Conservation (phyloP, 2,329 filamentous ascomycete genomes). For the Colletotrichum cuscutae region DNA sequence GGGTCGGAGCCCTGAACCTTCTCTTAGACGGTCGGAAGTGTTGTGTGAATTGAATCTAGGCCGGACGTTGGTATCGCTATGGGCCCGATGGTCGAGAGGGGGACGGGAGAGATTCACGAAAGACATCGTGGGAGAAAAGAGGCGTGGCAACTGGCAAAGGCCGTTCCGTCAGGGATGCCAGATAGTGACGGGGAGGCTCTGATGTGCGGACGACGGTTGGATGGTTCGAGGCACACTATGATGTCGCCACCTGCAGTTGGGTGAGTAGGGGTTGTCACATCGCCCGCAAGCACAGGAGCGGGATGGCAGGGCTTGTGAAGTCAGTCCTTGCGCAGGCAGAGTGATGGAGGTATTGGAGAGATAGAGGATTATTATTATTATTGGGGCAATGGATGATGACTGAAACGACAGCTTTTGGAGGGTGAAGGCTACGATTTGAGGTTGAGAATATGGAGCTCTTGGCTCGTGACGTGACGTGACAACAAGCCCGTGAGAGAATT, state of each 20-base stretch:
- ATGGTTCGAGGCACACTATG: constrained; percentile 21
- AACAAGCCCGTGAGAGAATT: background rate
- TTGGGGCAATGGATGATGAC: background rate
- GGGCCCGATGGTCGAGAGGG: constrained; percentile 23
- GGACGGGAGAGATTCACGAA: constrained; percentile 32
- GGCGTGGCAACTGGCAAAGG: background rate
- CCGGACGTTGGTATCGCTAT: constrained; percentile 43
- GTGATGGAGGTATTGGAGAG: background rate
- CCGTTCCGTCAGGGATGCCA: background rate
- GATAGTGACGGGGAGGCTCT: constrained; percentile 15
- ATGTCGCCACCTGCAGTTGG: constrained; percentile 35
- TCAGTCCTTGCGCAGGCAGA: constrained; percentile 11
- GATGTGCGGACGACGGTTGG: constrained; percentile 20
- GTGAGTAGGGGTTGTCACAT: constrained; percentile 30
- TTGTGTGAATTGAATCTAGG: constrained; percentile 62
- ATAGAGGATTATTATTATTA: background rate
- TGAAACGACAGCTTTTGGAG: constrained; percentile 1
- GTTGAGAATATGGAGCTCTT: background rate
- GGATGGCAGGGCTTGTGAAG: constrained; percentile 20
- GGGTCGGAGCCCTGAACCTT: constrained; percentile 52
- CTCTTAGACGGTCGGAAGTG: constrained; percentile 63
- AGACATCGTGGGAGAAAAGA: constrained; percentile 22
- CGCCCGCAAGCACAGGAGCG: constrained; percentile 16
- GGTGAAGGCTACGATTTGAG: background rate
- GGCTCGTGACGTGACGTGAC: background rate